Percentiles rank a stretch among this genome's conserved stretches.
Conservation (phyloP, 805 yeast species). For the Candida incommunis region DNA sequence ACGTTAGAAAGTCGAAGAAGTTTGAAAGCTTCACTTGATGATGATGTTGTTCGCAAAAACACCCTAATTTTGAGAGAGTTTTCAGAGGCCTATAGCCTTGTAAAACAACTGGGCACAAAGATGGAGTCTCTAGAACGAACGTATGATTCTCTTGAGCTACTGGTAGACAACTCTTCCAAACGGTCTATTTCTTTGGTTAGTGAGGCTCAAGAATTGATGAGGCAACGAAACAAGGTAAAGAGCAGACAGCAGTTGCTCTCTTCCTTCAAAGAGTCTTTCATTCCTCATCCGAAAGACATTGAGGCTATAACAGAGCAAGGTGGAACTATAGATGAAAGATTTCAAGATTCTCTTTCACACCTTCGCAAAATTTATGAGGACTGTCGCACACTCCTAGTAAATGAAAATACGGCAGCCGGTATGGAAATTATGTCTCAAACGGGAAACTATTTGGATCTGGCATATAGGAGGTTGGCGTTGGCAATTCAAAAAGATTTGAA, state of each 20-base stretch:
- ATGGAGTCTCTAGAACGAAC: slow-evolving; percentile 10
- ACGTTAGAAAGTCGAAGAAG: slow-evolving; percentile 20
- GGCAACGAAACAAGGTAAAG: slow-evolving; percentile 10
- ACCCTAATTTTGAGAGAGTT: slow-evolving; percentile 19
- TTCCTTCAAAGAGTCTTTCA: slow-evolving; percentile 37
- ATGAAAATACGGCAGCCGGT: slow-evolving; percentile 8
- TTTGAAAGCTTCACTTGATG: slow-evolving; percentile 20
- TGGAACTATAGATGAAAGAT: slow-evolving; percentile 29
- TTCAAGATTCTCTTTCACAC: slow-evolving; percentile 41
- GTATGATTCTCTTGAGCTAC: slow-evolving; percentile 11
- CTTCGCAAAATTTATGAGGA: slow-evolving; percentile 49
- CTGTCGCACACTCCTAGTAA: slow-evolving; percentile 54
- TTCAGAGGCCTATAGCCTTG: slow-evolving; percentile 12
- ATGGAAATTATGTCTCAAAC: slow-evolving; percentile 46
- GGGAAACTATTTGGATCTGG: slow-evolving; percentile 33
- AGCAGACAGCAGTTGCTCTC: slow-evolving; percentile 14
- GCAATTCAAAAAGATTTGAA: slow-evolving; percentile 20
- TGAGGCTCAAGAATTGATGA: slow-evolving; percentile 12
- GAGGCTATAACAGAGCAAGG: slow-evolving; percentile 30
- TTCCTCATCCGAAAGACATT: slow-evolving; percentile 60
- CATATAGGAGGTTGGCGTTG: slow-evolving; percentile 36
- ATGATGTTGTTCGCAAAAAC: slow-evolving; percentile 19
- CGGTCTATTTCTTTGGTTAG: slow-evolving; percentile 12
- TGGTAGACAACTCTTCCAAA: slow-evolving; percentile 11
- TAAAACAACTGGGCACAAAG: slow-evolving; percentile 11